Conservation (phyloP, 306 rosid genomes). For the Citrullus colocynthis region DNA sequence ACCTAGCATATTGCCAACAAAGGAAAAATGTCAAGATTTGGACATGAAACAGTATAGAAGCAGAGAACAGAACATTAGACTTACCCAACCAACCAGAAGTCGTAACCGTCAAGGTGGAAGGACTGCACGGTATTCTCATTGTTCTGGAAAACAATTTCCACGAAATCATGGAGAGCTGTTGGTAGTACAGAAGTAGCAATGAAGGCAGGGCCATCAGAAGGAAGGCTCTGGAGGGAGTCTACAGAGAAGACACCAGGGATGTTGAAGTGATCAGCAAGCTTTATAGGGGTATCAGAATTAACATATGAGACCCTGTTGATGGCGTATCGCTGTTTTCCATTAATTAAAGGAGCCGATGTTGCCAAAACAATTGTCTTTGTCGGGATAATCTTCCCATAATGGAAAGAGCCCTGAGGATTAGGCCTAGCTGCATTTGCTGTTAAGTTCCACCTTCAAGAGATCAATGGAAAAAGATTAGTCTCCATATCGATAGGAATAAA, state of each 20-base stretch:
- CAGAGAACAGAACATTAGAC: slow-evolving; percentile 10
- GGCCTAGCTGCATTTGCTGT: slow-evolving; percentile 99
- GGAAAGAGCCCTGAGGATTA: slow-evolving; percentile 96
- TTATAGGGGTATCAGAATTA: slow-evolving; percentile 80
- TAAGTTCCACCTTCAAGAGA: slow-evolving; percentile 72
- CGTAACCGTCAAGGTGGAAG: slow-evolving; percentile 93
- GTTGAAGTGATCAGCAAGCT: slow-evolving; percentile 94
- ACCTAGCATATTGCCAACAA: slow-evolving; percentile 32
- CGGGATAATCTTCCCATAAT: slow-evolving; percentile 65
- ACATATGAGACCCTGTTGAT: slow-evolving; percentile 61
- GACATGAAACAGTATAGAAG: not conserved
- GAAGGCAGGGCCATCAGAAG: slow-evolving; percentile 39
- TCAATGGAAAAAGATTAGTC: not conserved
- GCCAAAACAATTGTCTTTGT: slow-evolving; percentile 53
- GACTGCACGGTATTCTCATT: slow-evolving; percentile 67
- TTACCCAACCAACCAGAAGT: slow-evolving; percentile 95
- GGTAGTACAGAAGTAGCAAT: slow-evolving; percentile 51
- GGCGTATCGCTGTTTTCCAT: slow-evolving; percentile 72
- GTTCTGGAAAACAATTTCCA: slow-evolving; percentile 84
- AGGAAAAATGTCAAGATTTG: slow-evolving; percentile 5
- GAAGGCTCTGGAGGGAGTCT: slow-evolving; percentile 43
- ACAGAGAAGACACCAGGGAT: slow-evolving; percentile 60
- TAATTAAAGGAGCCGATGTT: slow-evolving; percentile 60
- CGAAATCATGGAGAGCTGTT: slow-evolving; percentile 58
- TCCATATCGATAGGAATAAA: too few relatives aligned